Percentiles rank a stretch among this genome's conserved stretches.
Evolutionary conservation across 352 stramenopile species (phyloP).

Genomic region (Pythium dissimile): DNA sequence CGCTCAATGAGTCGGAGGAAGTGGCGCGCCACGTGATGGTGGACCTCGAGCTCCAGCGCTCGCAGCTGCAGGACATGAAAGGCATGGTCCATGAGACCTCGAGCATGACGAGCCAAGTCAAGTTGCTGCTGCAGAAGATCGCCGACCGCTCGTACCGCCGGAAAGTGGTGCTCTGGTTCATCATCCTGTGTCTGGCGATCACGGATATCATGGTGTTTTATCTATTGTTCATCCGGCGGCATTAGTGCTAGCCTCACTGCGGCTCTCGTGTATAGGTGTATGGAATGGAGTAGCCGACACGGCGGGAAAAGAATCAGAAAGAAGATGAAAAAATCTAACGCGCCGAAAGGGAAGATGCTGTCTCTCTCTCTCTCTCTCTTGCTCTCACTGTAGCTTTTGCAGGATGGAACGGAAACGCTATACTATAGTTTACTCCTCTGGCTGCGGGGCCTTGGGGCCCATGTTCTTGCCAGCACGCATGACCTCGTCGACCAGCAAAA

Average conservation of each 20-base stretch:
- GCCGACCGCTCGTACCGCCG: slow-evolving; percentile 65
- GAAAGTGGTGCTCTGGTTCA: slow-evolving; percentile 63
- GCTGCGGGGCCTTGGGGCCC: slow-evolving; percentile 64
- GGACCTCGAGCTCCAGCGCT: slow-evolving; percentile 75
- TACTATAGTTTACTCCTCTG: slow-evolving; percentile 55
- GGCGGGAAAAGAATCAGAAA: too few relatives aligned
- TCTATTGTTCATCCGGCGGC: slow-evolving; percentile 73
- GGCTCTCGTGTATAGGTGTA: not conserved
- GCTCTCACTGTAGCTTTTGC: too few relatives aligned
- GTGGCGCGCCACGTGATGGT: slow-evolving; percentile 70
- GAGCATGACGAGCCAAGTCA: slow-evolving; percentile 62
- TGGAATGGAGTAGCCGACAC: too few relatives aligned
- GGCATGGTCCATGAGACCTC: slow-evolving; percentile 73
- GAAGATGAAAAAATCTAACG: too few relatives aligned
- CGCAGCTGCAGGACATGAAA: slow-evolving; percentile 79
- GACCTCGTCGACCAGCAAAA: slow-evolving; percentile 99
- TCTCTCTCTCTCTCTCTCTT: too few relatives aligned
- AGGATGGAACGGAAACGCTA: slow-evolving; percentile 17
- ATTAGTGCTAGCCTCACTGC: not conserved
- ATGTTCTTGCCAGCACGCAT: slow-evolving; percentile 99
- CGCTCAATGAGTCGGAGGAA: slow-evolving; percentile 61
- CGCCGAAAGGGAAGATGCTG: too few relatives aligned
- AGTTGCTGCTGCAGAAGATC: slow-evolving; percentile 64
- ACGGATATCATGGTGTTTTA: slow-evolving; percentile 81
- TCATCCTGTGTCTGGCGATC: slow-evolving; percentile 61